These are phyloP conservation scores for Thalassiosira mediterranea DNA, from an alignment of 352 stramenopile genomes.

Conservation along the genomic window DNA sequence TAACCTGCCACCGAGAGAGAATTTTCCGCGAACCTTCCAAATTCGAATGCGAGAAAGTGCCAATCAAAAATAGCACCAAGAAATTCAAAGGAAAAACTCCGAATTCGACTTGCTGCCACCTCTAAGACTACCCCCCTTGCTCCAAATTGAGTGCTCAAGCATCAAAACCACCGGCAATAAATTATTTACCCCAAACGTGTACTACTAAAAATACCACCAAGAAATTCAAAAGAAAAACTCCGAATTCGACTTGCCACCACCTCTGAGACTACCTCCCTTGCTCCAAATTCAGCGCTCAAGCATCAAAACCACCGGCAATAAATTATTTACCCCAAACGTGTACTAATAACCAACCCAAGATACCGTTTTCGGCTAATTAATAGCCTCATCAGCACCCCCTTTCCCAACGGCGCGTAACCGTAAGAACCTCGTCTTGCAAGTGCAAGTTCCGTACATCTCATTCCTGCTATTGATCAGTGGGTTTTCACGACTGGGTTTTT, in stretches of 20 bases:
- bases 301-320: not conserved
- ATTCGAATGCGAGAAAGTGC: too few relatives aligned
- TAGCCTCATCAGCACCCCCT: constrained; percentile 16
- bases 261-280: not conserved
- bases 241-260: not conserved
- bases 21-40: not conserved
- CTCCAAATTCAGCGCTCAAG: too few relatives aligned
- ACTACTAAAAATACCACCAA: not conserved
- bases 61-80: not conserved
- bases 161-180: not conserved
- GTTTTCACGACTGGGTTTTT: not conserved
- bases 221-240: too few relatives aligned
- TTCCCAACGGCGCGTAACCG: constrained; percentile 13
- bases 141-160: too few relatives aligned
- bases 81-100: too few relatives aligned
- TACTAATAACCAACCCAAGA: not conserved
- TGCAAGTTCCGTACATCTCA: constrained; percentile 7
- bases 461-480: constrained; percentile 4
- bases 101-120: not conserved
- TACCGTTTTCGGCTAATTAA: constrained; percentile 4
- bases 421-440: constrained; percentile 11
- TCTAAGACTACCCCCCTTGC: not conserved
- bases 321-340: not conserved
- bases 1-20: not conserved
- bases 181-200: not conserved